Base-by-base conservation (phyloP, 108 stramenopile genomes). In the Skeletonema marinoi region DNA sequence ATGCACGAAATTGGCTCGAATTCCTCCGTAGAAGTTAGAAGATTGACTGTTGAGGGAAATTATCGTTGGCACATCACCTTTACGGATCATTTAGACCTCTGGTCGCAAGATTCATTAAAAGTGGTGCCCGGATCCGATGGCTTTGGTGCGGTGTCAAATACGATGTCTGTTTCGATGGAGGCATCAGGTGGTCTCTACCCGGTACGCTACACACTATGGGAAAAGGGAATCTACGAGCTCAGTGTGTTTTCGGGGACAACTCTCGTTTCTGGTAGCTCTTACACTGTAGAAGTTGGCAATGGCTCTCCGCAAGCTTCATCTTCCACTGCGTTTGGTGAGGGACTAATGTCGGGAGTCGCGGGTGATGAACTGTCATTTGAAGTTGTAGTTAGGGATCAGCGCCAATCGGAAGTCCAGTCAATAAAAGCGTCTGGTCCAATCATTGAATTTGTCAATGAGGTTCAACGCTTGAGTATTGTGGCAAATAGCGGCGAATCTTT, bases 191-290 rank as follows among this genome's bases (percentile, higher is more conserved):
- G 93, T 3, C 6, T 76, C 16, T 93, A 96, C 72, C 94, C 94
- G 5, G 74, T 92, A 30, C 54, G 63, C 54, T 96, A 88, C 74
- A 88, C 81, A 17, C 64, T 89, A 2, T 88, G 87, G 84, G 61
- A 89, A 42, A 87, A 35, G 19, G 94, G 94, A 21, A 69, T 64
- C 46, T 92, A 90, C 68, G 77, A 85, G n/a, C 63, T 96, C 30
- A 70, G 42, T 21, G 68, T 88, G 12, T 68, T 79, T 46, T 84
- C 85, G 1, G 75, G 78, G 1, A 30, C 66, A 13, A 84, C 84
- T 48, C 62, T 89, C 42, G 87, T 93, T 39, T 74, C 77, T 9
- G 90, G 89, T 11, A 85, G 81, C 19, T 84, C 91, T 6, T 88
- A 88, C 68, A 74, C 77, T 12, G 51, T 92, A 29, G 71, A 85